Evolutionary conservation across 78 protist genomes (phyloP).

Genomic region (Neovahlkampfia damariscottae): DNA sequence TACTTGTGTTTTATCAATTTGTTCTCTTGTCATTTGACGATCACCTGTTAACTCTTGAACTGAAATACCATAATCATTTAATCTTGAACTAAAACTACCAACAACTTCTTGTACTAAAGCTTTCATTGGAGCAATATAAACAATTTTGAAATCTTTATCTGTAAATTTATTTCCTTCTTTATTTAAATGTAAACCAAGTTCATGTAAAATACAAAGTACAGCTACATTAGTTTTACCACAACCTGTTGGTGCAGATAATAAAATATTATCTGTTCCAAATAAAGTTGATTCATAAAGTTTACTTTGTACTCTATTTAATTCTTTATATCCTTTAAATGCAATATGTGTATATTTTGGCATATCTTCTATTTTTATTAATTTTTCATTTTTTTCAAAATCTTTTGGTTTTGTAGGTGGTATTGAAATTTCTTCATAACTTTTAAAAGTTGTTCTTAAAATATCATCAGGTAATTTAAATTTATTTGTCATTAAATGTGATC

Average conservation of each 20-base stretch:
- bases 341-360: constrained; percentile 76
- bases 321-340: constrained; percentile 41
- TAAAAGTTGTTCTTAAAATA: background rate
- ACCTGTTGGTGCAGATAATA: constrained; percentile 98
- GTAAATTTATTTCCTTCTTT: constrained; percentile 29
- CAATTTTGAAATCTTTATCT: constrained; percentile 54
- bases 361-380: constrained; percentile 13
- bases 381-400: constrained; percentile 21
- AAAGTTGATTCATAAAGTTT: constrained; percentile 63
- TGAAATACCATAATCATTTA: constrained; percentile 47
- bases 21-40: constrained; percentile 55
- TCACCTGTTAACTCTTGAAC: constrained; percentile 97
- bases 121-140: constrained; percentile 99
- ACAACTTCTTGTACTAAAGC: constrained; percentile 94
- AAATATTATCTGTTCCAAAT: constrained; percentile 59
- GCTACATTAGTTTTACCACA: constrained; percentile 99
- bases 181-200: constrained; percentile 41
- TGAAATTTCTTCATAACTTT: constrained; percentile 58
- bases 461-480: constrained; percentile 12
- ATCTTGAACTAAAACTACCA: constrained; percentile 61
- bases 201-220: constrained; percentile 85
- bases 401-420: constrained; percentile 58
- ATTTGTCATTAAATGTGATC: constrained; percentile 9
- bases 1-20: constrained; percentile 83
- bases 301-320: constrained; percentile 70